Base-by-base conservation (phyloP, 2,329 filamentous ascomycete species). In the Penicillium sp. region DNA sequence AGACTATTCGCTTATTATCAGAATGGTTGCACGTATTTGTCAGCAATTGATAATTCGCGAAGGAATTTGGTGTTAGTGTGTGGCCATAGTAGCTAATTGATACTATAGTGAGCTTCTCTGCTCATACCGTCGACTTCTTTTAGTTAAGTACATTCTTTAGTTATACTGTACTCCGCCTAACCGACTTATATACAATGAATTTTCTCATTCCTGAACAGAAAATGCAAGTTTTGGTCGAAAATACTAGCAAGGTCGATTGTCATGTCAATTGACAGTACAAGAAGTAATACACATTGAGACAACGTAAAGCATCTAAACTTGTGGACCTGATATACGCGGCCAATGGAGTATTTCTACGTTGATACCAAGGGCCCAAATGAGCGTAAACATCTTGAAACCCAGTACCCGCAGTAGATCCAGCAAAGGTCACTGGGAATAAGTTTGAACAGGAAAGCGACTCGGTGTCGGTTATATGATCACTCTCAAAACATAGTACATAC, bases 401-500 rank as follows among this genome's bases (percentile, higher is more conserved):
- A 31, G 11, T 31, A 13, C 11, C 29, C 29, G 5, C 29, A 31
- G 11, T 5, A 31, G 4, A 11, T 13, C 29, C 29, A 13, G 29
- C 4, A 31, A 13, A 31, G 10, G 29, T 31, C 11, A 31, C 4
- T 13, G 11, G 3, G 14, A 1, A 37, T 10, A 33, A 26, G 21
- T 19, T 59, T 49, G 56, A 58, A 61, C 45, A 37, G 60, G 52
- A 44, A 63, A 63, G 50, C 53, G 63, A 67, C 59, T 53, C 46
- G 19, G 45, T 59, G 62, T 66, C 61, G 59, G 57, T 54, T 62
- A 62, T 59, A 62, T 61, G 57, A 56, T 60, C 57, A 59, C 62
- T 59, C 52, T 60, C 52, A 61, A 62, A 67, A 64, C 57, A 65
- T 65, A 65, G 63, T 65, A 67, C 59, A 65, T 65, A 63, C 60